Evolutionary conservation across 805 yeast species (phyloP), one percentile per base, ranked within the genome.

Genomic region (Myxozyma kluyveri): DNA sequence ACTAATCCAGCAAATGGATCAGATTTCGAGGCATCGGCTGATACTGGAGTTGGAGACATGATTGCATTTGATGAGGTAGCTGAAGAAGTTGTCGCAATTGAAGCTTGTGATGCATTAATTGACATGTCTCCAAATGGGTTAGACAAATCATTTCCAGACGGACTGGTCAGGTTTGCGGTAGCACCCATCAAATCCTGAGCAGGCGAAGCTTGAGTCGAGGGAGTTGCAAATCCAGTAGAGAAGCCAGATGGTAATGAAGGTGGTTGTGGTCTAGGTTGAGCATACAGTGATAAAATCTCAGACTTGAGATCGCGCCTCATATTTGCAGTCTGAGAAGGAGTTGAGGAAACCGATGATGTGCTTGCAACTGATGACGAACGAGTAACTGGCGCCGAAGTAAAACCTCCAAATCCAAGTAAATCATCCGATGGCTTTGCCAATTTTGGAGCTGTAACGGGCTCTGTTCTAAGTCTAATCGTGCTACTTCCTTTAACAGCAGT

Each of bases 241-340:
- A 41, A 29, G 19, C 56, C 47, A 24, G 50, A 39, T 14, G 63
- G 54, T 17, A 57, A 37, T 4, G 41, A 42, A 2, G 49, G 54
- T 18, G 45, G 47, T n/a, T 64, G 63, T 45, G 62, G 69, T 19
- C 84, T 86, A 1, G 86, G 78, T 1, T 95, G 80, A 22, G 75
- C 69, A 67, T 93, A 93, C 47, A 93, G 75, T 22, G 97, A 88
- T 53, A 93, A 71, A 54, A 93, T 93, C 1, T 96, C 88, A 70
- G 88, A 88, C 66, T 93, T 93, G 68, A 93, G 76, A 64, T 91
- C 97, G 2, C 93, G 91, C 64, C 96, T 77, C 31, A 75, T 52
- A 14, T 45, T 53, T 14, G 59, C 49, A 7, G 62, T 44, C 33
- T 67, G 55, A 38, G 61, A 36, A 27, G 63, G 53, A n/a, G 22